A percentile compares a stretch with the other conserved stretches of the same genome.
phyloP scores from a whole-genome alignment of 768 basidiomycete genomes.

The Amanita rimosa region DNA sequence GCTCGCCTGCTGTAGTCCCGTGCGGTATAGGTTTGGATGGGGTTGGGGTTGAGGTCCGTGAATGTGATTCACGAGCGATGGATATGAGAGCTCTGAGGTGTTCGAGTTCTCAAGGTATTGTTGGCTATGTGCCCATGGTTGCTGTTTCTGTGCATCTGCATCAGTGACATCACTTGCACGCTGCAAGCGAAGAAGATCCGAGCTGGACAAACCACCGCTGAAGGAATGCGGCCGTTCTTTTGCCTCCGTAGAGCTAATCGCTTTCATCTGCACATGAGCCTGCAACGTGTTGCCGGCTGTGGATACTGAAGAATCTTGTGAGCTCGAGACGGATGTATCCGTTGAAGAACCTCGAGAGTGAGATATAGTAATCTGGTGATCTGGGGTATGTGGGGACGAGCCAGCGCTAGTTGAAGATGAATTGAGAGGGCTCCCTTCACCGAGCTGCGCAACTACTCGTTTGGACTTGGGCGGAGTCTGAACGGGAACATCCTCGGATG shows the following conservation, averaged over 20 bases:
- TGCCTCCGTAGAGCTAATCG: conserved; percentile 38
- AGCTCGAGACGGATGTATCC: conserved; percentile 49
- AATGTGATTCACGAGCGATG: conserved; percentile 50
- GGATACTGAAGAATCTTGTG: conserved; percentile 62
- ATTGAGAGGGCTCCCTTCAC: conserved; percentile 63
- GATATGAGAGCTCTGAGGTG: conserved; percentile 45
- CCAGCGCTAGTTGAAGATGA: conserved; percentile 62
- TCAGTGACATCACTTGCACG: conserved; percentile 45
- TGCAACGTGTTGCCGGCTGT: conserved; percentile 47
- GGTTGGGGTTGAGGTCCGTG: conserved; percentile 38
- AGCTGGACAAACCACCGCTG: conserved; percentile 64
- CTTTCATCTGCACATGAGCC: conserved; percentile 43
- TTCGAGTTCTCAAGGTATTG: conserved; percentile 29
- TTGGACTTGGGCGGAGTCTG: conserved; percentile 63
- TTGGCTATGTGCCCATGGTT: conserved; percentile 39
- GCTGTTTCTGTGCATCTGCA: conserved; percentile 29
- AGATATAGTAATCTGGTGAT: conserved; percentile 42
- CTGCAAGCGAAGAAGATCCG: conserved; percentile 67
- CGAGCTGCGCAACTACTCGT: conserved; percentile 43
- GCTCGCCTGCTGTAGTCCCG: conserved; percentile 20
- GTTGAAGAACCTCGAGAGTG: neutral
- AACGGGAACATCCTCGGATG: conserved; percentile 36
- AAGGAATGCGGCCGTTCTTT: conserved; percentile 78
- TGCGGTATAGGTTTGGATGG: conserved; percentile 37
- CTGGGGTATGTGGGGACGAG: conserved; percentile 61